Conservation (phyloP, 768 basidiomycete species). For the Agaricus blazei region DNA sequence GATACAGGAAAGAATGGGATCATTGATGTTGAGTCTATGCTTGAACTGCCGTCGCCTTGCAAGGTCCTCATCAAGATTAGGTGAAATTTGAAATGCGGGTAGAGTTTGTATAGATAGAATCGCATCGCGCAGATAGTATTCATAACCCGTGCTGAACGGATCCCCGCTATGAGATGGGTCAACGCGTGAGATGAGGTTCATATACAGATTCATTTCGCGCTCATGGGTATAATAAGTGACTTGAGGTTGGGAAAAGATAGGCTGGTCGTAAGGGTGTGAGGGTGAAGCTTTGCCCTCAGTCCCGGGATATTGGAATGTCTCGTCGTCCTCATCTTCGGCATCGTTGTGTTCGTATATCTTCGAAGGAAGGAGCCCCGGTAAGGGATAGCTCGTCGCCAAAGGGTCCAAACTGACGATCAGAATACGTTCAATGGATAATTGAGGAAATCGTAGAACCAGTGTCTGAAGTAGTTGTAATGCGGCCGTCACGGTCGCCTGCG, state of each 20-base stretch:
- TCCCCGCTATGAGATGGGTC: conserved; percentile 66
- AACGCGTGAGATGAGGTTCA: conserved; percentile 71
- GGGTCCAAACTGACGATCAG: conserved; percentile 67
- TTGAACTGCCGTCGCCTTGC: conserved; percentile 35
- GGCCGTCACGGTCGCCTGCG: conserved; percentile 61
- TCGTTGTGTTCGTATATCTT: conserved; percentile 14
- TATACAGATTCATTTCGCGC: conserved; percentile 78
- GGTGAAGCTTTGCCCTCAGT: conserved; percentile 22
- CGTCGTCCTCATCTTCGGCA: conserved; percentile 49
- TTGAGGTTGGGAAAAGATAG: conserved; percentile 55
- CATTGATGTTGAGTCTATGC: conserved; percentile 75
- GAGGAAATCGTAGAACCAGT: conserved; percentile 66
- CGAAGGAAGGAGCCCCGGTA: conserved; percentile 36
- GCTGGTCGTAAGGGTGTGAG: conserved; percentile 15
- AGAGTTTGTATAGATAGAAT: conserved; percentile 63
- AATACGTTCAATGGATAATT: conserved; percentile 58
- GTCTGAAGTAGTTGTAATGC: conserved; percentile 80
- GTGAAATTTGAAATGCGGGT: conserved; percentile 45
- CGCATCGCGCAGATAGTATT: conserved; percentile 79
- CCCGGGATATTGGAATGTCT: conserved; percentile 39
- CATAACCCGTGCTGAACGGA: conserved; percentile 80
- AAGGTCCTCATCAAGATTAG: conserved; percentile 32
- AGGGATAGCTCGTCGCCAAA: conserved; percentile 69
- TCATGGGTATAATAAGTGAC: conserved; percentile 79
- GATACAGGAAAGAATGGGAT: conserved; percentile 66